A percentile compares a stretch with the other conserved stretches of the same genome.
phyloP scores from a whole-genome alignment of 306 rosid species.

The Gleditsia sinensis region DNA sequence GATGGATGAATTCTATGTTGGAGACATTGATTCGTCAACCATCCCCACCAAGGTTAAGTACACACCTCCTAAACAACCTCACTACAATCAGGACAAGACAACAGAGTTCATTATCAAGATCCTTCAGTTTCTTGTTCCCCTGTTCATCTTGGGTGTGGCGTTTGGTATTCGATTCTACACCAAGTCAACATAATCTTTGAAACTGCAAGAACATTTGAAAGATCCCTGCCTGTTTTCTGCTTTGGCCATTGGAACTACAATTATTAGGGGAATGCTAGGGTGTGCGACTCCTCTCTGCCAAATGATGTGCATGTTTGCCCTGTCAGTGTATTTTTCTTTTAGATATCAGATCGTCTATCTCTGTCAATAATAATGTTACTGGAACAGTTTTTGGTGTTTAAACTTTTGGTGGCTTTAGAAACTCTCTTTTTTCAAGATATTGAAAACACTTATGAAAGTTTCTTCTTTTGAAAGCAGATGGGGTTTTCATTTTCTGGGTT shows the following conservation, averaged over 20 bases:
- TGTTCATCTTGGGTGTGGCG: slow-evolving; percentile 68
- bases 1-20: slow-evolving; percentile 67
- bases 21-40: slow-evolving; percentile 60
- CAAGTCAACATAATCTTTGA: slow-evolving; percentile 40
- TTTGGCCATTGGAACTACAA: slow-evolving; percentile 23
- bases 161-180: slow-evolving; percentile 58
- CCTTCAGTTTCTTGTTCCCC: slow-evolving; percentile 72
- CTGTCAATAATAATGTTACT: slow-evolving; percentile 3
- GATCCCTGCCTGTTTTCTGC: slow-evolving; percentile 19
- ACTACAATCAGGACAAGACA: slow-evolving; percentile 57
- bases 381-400: background rate
- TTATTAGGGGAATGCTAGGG: background rate
- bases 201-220: slow-evolving; percentile 5
- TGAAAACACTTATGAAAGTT: background rate
- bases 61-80: slow-evolving; percentile 64
- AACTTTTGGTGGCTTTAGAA: slow-evolving; percentile 1
- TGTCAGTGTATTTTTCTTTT: slow-evolving; percentile 14
- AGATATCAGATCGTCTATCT: background rate
- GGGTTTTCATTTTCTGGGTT: background rate
- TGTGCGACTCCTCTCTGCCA: slow-evolving; percentile 16
- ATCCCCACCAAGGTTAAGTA: slow-evolving; percentile 38
- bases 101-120: slow-evolving; percentile 50
- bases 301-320: slow-evolving; percentile 26
- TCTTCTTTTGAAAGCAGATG: background rate
- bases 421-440: background rate